These are phyloP conservation scores for Mortierella claussenii DNA, from an alignment of 192 early-diverging fungal species.

Conservation along the genomic window DNA sequence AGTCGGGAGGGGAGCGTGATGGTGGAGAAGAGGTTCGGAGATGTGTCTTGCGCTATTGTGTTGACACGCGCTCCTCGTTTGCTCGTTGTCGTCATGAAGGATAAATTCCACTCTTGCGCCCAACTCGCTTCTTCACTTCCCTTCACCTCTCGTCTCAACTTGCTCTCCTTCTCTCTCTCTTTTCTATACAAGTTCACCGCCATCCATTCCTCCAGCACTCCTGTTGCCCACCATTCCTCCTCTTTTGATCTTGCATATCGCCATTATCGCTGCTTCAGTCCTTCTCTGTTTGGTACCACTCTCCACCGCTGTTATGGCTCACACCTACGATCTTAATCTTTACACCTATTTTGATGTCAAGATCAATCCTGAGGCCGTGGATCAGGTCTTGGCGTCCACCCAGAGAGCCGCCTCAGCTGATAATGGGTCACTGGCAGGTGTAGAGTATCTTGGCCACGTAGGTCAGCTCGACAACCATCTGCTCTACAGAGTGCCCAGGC, in stretches of 20 bases:
- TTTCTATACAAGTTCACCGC: neutral
- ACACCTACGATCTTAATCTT: conserved; percentile 1
- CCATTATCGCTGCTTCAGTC: neutral
- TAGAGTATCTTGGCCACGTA: conserved; percentile 46
- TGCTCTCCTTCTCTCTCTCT: neutral
- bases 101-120: no score
- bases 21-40: no score
- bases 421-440: conserved; percentile 26
- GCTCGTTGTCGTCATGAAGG: no score
- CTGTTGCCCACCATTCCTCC: conserved; percentile 16
- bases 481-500: conserved; percentile 31
- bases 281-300: neutral
- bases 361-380: conserved; percentile 20
- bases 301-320: conserved; percentile 14
- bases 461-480: conserved; percentile 41
- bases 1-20: no score
- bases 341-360: conserved; percentile 41
- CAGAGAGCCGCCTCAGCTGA: conserved; percentile 6
- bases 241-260: neutral
- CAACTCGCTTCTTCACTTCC: no score
- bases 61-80: no score
- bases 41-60: no score
- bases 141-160: neutral
- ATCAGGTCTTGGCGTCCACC: conserved; percentile 30
- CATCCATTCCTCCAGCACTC: neutral